A percentile compares a stretch with the other conserved stretches of the same genome.
Evolutionary conservation across 306 rosid species (phyloP).

Genomic region (Gastrolobium bilobum): DNA sequence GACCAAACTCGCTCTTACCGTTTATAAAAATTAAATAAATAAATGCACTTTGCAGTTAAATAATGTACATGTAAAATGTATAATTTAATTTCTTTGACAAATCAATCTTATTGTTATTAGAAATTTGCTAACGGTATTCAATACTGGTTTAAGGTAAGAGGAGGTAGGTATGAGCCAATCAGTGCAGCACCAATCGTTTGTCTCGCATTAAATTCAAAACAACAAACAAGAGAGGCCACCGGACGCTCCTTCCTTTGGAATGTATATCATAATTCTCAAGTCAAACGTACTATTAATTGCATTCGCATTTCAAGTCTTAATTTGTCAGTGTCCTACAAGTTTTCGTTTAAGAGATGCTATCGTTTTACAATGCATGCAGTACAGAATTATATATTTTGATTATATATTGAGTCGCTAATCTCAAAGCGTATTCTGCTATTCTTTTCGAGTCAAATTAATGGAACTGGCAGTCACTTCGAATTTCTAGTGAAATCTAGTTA

Average conservation of each 20-base stretch:
- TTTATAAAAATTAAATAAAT: not conserved
- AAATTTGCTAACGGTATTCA: not conserved
- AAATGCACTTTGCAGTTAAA: not conserved
- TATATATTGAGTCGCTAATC: not conserved
- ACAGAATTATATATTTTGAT: not conserved
- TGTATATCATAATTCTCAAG: not conserved
- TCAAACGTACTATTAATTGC: not conserved
- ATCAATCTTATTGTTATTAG: not conserved
- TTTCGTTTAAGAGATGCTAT: not conserved
- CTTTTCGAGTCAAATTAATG: too few species aligned
- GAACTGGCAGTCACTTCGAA: not conserved
- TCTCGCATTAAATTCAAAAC: too few species aligned
- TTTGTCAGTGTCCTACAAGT: not conserved
- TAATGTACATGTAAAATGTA: not conserved
- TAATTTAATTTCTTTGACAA: not conserved
- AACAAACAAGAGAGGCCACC: too few species aligned
- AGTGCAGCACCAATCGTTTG: not conserved
- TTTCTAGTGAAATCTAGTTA: not conserved
- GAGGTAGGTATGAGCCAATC: not conserved
- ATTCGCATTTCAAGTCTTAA: not conserved
- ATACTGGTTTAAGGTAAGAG: not conserved
- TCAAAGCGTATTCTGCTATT: not conserved
- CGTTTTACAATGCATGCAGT: constrained; percentile 3
- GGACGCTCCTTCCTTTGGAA: not conserved
- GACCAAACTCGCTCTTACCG: not conserved